Conservation (phyloP, 768 basidiomycete species). For the Galerina sulciceps region DNA sequence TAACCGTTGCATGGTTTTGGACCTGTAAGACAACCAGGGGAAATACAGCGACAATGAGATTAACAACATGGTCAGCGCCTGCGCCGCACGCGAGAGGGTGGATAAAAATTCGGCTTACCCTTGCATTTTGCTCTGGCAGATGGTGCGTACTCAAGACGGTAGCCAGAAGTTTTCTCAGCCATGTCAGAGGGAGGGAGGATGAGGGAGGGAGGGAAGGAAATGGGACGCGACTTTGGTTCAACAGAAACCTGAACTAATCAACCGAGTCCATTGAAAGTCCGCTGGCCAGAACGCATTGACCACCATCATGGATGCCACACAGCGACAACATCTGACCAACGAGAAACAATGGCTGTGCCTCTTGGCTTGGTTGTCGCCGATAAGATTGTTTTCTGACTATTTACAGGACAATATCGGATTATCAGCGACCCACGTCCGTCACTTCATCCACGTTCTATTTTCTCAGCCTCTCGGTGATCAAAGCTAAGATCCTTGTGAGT, state of each 20-base stretch:
- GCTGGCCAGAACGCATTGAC: conserved; percentile 48
- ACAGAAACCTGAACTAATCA: conserved; percentile 32
- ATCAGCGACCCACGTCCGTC: neutral
- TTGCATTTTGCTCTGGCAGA: conserved; percentile 78
- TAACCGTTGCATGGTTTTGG: conserved; percentile 78
- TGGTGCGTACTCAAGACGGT: conserved; percentile 78
- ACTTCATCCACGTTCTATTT: conserved; percentile 6
- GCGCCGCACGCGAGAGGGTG: conserved; percentile 2
- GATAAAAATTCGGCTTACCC: conserved; percentile 48
- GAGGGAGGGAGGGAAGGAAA: conserved; percentile 29
- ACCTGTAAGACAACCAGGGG: conserved; percentile 46
- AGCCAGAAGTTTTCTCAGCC: conserved; percentile 62
- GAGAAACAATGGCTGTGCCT: conserved; percentile 22
- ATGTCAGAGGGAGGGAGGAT: conserved; percentile 29
- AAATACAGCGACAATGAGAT: conserved; percentile 27
- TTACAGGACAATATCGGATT: conserved; percentile 11
- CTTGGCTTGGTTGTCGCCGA: neutral
- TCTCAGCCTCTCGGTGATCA: neutral
- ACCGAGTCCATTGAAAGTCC: conserved; percentile 45
- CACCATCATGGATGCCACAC: conserved; percentile 30
- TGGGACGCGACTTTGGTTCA: conserved; percentile 34
- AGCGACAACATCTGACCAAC: conserved; percentile 17
- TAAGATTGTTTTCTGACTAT: conserved; percentile 31
- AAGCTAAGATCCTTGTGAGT: no score
- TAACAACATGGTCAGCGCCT: conserved; percentile 13